phyloP scores from a whole-genome alignment of 768 basidiomycete genomes.

The Russula foetens region DNA sequence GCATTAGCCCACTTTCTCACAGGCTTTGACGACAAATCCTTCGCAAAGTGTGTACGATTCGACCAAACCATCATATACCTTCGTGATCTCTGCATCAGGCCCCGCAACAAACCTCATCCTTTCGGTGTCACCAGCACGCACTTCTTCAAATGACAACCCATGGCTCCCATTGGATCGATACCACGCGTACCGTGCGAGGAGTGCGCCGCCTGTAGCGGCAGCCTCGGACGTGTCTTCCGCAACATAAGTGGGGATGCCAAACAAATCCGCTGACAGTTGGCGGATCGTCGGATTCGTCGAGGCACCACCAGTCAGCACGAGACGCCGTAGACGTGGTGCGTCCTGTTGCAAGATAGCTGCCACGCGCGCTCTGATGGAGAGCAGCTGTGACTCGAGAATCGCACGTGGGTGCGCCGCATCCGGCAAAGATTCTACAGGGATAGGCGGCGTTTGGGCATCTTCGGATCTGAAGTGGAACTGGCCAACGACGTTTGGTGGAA shows the following conservation, averaged over 20 bases:
- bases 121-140: conserved; percentile 43
- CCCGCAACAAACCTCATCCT: conserved; percentile 55
- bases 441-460: conserved; percentile 16
- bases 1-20: not conserved
- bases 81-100: conserved; percentile 37
- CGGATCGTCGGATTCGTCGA: conserved; percentile 65
- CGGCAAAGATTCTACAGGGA: conserved; percentile 31
- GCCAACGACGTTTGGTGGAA: conserved; percentile 71
- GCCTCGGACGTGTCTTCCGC: conserved; percentile 50
- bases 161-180: conserved; percentile 39
- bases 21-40: conserved; percentile 7
- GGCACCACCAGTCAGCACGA: conserved; percentile 75
- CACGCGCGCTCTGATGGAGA: conserved; percentile 71
- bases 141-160: conserved; percentile 53
- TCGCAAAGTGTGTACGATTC: conserved; percentile 50
- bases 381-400: conserved; percentile 77
- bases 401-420: conserved; percentile 54
- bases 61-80: conserved; percentile 48
- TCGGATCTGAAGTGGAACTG: conserved; percentile 50
- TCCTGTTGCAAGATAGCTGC: conserved; percentile 54
- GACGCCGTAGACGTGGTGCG: conserved; percentile 47
- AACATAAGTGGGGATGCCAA: conserved; percentile 66
- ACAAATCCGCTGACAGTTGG: conserved; percentile 72
- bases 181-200: conserved; percentile 65
- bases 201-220: conserved; percentile 62